phyloP scores from a whole-genome alignment of 2,329 filamentous ascomycete species.

The Fusarium nanum region DNA sequence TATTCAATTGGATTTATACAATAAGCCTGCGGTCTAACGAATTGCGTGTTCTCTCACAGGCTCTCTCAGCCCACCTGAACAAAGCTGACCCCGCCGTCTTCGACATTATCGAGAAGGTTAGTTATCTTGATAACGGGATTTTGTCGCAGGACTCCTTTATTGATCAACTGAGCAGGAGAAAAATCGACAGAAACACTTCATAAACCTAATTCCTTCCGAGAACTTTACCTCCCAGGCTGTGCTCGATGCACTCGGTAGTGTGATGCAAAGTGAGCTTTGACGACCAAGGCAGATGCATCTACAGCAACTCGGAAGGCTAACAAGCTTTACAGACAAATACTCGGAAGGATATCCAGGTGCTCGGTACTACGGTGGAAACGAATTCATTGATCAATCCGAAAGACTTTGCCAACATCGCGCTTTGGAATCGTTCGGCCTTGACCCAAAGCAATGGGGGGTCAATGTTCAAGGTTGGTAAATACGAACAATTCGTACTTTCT shows the following conservation, averaged over 20 bases:
- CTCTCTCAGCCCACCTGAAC: constrained; percentile 82
- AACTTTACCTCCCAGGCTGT: constrained; percentile 96
- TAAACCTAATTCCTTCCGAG: constrained; percentile 95
- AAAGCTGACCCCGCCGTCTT: constrained; percentile 89
- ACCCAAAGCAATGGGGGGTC: constrained; percentile 91
- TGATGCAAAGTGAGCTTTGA: constrained; percentile 83
- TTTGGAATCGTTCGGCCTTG: constrained; percentile 85
- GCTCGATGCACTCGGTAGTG: constrained; percentile 89
- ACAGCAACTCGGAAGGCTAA: constrained; percentile 1
- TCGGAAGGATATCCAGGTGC: constrained; percentile 98
- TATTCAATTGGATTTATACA: constrained; percentile 22
- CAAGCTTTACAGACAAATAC: constrained; percentile 80
- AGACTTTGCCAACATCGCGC: constrained; percentile 90
- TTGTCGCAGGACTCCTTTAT: background rate
- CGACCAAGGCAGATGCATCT: constrained; percentile 4
- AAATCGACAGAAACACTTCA: constrained; percentile 95
- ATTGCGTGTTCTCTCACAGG: constrained; percentile 60
- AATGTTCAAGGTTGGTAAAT: constrained; percentile 84
- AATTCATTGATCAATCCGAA: constrained; percentile 94
- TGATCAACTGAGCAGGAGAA: constrained; percentile 75
- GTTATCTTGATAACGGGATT: constrained; percentile 25
- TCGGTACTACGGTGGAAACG: constrained; percentile 95
- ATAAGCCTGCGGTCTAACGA: constrained; percentile 28
- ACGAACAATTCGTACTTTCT: background rate
- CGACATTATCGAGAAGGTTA: constrained; percentile 90